Percentiles rank a stretch among this genome's conserved stretches.
phyloP scores from a whole-genome alignment of 768 basidiomycete genomes.

The Artomyces pyxidatus region DNA sequence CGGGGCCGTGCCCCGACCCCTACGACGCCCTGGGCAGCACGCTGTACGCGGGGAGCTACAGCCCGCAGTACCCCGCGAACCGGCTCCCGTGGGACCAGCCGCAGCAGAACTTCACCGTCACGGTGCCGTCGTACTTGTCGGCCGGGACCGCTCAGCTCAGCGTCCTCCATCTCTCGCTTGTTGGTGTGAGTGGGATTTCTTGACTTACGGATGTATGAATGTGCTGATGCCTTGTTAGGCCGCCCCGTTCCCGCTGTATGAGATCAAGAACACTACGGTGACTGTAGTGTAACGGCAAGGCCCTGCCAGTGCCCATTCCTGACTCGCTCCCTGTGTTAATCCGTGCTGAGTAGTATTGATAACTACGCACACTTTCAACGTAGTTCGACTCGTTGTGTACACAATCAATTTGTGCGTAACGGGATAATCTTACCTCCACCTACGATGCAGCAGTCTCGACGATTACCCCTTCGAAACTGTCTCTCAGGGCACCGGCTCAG shows the following conservation, averaged over 20 bases:
- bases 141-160: neutral
- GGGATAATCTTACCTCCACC: too few species aligned
- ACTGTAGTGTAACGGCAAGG: neutral
- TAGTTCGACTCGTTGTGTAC: too few species aligned
- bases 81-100: slow-evolving; percentile 6
- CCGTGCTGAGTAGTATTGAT: too few species aligned
- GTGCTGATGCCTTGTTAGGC: neutral
- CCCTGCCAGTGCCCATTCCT: too few species aligned
- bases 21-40: neutral
- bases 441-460: too few species aligned
- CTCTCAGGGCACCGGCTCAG: too few species aligned
- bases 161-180: slow-evolving; percentile 6
- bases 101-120: slow-evolving; percentile 2
- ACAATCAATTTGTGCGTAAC: too few species aligned
- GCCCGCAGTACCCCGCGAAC: neutral
- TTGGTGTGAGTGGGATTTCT: slow-evolving; percentile 6
- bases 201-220: neutral
- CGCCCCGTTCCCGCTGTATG: neutral
- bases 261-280: slow-evolving; percentile 3
- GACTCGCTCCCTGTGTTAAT: too few species aligned
- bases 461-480: too few species aligned
- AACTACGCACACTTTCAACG: too few species aligned
- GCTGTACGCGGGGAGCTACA: slow-evolving; percentile 1
- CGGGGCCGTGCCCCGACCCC: slow-evolving; percentile 13
- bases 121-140: neutral